Evolutionary conservation across 2,329 filamentous ascomycete species (phyloP).

Genomic region (Epichloe scottii): DNA sequence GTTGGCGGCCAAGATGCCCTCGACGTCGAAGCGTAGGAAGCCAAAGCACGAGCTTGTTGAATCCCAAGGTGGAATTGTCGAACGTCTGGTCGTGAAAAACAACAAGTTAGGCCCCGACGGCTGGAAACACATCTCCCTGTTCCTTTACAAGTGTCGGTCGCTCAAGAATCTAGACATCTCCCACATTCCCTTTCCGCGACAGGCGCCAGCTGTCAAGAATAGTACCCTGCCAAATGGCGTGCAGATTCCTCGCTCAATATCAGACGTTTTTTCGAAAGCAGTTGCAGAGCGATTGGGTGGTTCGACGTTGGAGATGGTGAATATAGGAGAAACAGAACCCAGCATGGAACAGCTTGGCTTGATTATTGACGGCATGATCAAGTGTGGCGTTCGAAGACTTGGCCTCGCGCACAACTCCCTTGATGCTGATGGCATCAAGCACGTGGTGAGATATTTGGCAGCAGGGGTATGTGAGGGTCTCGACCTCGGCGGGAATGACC

Average conservation of each 20-base stretch:
- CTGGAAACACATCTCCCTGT: slow-evolving; percentile 84
- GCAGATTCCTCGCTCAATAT: slow-evolving; percentile 21
- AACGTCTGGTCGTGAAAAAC: slow-evolving; percentile 79
- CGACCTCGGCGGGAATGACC: slow-evolving; percentile 77
- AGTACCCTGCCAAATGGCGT: slow-evolving; percentile 20
- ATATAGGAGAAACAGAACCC: slow-evolving; percentile 68
- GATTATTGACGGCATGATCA: slow-evolving; percentile 71
- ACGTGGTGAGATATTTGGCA: slow-evolving; percentile 65
- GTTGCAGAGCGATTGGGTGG: slow-evolving; percentile 68
- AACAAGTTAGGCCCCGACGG: slow-evolving; percentile 81
- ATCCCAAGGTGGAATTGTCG: slow-evolving; percentile 59
- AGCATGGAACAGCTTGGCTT: slow-evolving; percentile 57
- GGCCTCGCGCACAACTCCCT: slow-evolving; percentile 76
- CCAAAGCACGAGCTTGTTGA: slow-evolving; percentile 27
- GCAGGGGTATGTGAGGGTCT: slow-evolving; percentile 73
- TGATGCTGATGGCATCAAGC: slow-evolving; percentile 57
- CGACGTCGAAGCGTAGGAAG: slow-evolving; percentile 36
- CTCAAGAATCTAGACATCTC: slow-evolving; percentile 80
- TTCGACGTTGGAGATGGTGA: slow-evolving; percentile 65
- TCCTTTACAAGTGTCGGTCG: slow-evolving; percentile 79
- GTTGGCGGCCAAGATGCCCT: slow-evolving; percentile 61
- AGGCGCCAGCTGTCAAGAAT: slow-evolving; percentile 18
- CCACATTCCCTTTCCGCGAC: slow-evolving; percentile 61
- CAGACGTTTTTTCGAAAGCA: slow-evolving; percentile 60
- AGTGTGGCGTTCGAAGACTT: slow-evolving; percentile 64